A percentile compares a stretch with the other conserved stretches of the same genome.
Conservation (phyloP, 2,329 filamentous ascomycete species). For the Juglanconis sp. region DNA sequence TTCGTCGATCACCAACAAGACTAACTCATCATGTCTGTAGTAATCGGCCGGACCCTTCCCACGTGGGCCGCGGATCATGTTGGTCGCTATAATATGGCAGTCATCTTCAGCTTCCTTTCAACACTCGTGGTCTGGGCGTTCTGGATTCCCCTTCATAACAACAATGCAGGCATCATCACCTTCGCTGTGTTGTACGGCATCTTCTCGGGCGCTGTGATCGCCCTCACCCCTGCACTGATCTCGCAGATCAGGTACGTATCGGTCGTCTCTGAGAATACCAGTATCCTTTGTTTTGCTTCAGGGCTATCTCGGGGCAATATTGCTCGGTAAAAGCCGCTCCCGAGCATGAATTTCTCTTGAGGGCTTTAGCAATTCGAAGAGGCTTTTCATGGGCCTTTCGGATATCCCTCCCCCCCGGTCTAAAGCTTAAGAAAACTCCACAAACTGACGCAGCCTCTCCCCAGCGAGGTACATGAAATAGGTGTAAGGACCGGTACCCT, state of each 20-base stretch:
- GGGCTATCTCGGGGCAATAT: no score
- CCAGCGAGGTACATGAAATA: conserved; percentile 45
- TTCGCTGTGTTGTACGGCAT: conserved; percentile 27
- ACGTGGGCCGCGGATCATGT: conserved; percentile 19
- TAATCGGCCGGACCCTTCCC: conserved; percentile 18
- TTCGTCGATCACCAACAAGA: no score
- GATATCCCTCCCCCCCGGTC: no score
- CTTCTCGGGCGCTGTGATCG: conserved; percentile 26
- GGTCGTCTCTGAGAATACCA: not conserved
- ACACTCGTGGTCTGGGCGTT: conserved; percentile 28
- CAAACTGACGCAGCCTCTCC: not conserved
- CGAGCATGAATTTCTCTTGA: not conserved
- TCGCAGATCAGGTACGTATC: conserved; percentile 37
- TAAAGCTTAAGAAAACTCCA: not conserved
- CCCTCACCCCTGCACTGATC: conserved; percentile 24
- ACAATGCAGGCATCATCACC: conserved; percentile 18
- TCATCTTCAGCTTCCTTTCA: conserved; percentile 39
- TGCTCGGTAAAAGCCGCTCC: no score
- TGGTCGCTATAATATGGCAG: conserved; percentile 26
- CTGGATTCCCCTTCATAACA: conserved; percentile 24
- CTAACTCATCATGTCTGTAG: not conserved
- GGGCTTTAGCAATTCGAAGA: no score
- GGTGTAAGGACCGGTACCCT: conserved; percentile 43
- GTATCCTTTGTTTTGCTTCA: no score
- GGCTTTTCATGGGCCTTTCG: no score